Percentiles rank a stretch among this genome's conserved stretches.
These are phyloP conservation scores for Vitis hybrid DNA, from an alignment of 177 flowering plant genomes.

Conservation along the genomic window DNA sequence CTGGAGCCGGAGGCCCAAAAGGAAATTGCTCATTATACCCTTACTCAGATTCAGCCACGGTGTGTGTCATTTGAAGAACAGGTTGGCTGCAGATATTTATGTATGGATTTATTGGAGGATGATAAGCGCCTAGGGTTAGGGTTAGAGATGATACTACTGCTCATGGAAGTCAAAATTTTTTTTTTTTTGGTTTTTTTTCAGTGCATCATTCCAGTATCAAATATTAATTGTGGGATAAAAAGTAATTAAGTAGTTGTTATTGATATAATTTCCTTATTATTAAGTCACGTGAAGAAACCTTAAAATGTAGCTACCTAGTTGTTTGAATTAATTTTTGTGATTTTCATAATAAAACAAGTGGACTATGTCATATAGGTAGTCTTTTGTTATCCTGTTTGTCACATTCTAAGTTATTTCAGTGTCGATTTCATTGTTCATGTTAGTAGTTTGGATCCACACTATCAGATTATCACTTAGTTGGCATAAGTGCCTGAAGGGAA, in stretches of 20 bases:
- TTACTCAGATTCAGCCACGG: slow-evolving; percentile 92
- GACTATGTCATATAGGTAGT: too few species aligned
- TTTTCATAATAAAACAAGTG: too few species aligned
- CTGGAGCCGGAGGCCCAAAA: slow-evolving; percentile 78
- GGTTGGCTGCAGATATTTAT: slow-evolving; percentile 35
- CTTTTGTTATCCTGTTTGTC: not conserved
- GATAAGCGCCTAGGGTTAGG: too few species aligned
- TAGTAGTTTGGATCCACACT: not conserved
- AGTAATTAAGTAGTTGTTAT: too few species aligned
- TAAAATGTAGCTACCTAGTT: too few species aligned
- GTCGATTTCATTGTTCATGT: not conserved
- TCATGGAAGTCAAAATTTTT: not conserved
- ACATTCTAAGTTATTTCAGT: not conserved
- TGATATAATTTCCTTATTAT: too few species aligned
- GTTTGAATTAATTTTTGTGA: too few species aligned
- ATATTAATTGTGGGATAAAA: too few species aligned
- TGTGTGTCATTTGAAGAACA: slow-evolving; percentile 98
- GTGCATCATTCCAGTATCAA: too few species aligned
- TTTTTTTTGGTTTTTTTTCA: not conserved
- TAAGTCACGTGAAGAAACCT: too few species aligned
- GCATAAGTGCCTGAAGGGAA: not conserved
- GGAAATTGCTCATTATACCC: slow-evolving; percentile 85
- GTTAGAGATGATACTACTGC: too few species aligned
- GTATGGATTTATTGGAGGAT: too few species aligned
- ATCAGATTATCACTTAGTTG: not conserved